Base-by-base conservation (phyloP, 306 rosid genomes). In the Carpinus fangiana region DNA sequence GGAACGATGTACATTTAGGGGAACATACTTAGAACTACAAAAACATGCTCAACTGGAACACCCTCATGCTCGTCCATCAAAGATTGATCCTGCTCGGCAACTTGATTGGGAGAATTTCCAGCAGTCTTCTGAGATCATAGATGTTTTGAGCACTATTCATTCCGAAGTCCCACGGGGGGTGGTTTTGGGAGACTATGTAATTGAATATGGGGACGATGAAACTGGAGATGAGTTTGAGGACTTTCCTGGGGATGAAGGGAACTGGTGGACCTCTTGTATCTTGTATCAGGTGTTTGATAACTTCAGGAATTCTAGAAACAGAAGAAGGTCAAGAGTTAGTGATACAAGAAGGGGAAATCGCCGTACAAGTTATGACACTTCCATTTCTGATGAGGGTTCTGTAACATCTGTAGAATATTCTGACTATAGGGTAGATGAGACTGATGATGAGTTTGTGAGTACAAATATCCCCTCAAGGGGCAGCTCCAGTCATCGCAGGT, bases 51-150 rank as follows among this genome's bases (percentile, higher is more conserved):
- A 88, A 76, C 71, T 85, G 46, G 97, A 89, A 73, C 98, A 94
- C 78, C 98, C 98, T 54, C 91, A 90, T 82, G 89, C 97, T 3
- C 90, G 91, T 11, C 98, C 97, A 47, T 94, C 98, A 8, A 88
- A 88, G 78, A 91, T 94, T 21, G 98, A 94, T 82, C 98, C 98
- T 18, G 97, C 97, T 12, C 86, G 95, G 45, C 91, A 88, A 86
- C 97, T 94, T 60, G 98, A 94, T 76, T 94, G 98, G 98, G 98
- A 94, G 65, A 94, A 94, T 72, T 94, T 94, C 83, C 98, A 94
- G 84, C 98, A 94, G 77, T 94, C 98, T 17, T 87, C 97, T 18
- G 98, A 94, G 88, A 94, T 94, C 65, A 89, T 94, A 9, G 98
- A 94, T 86, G 98, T 94, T 82, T 80, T 94, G 83, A 94, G 98